These are phyloP conservation scores for Amaranthus tricolor DNA, from an alignment of 179 eudicot genomes.

Conservation along the genomic window DNA sequence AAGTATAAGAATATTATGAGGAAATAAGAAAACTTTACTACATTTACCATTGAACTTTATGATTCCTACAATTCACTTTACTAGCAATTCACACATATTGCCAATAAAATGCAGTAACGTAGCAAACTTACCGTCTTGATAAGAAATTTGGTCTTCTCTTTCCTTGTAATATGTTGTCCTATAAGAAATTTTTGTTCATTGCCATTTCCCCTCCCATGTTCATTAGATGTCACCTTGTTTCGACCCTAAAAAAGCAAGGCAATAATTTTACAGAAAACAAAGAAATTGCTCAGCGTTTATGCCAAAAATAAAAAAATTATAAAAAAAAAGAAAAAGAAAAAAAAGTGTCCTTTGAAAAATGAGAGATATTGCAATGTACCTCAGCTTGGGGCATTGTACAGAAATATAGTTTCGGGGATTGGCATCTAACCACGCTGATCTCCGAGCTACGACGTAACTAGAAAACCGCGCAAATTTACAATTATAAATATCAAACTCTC, in stretches of 20 bases:
- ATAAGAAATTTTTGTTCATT: constrained; percentile 16
- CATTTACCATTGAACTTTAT: not conserved
- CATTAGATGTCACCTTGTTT: constrained; percentile 17
- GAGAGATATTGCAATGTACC: constrained; percentile 10
- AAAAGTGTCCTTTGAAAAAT: not conserved
- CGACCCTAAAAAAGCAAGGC: constrained; percentile 22
- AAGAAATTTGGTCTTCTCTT: constrained; percentile 57
- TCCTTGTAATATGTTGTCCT: constrained; percentile 52
- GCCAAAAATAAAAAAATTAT: not conserved
- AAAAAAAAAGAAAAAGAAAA: not conserved
- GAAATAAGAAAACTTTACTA: no score
- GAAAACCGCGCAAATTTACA: constrained; percentile 4
- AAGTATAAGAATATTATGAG: not conserved
- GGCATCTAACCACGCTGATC: constrained; percentile 12
- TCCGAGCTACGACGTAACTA: constrained; percentile 17
- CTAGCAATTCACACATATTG: not conserved
- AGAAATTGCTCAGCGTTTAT: not conserved
- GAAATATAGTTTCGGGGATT: constrained; percentile 26
- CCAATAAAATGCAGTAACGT: not conserved
- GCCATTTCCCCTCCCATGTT: constrained; percentile 8
- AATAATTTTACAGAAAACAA: not conserved
- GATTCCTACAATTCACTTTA: not conserved
- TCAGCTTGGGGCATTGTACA: constrained; percentile 17
- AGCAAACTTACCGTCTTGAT: constrained; percentile 38
- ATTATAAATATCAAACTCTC: not conserved